phyloP scores from a whole-genome alignment of 208 protist species.

The Leishmania guyanensis region DNA sequence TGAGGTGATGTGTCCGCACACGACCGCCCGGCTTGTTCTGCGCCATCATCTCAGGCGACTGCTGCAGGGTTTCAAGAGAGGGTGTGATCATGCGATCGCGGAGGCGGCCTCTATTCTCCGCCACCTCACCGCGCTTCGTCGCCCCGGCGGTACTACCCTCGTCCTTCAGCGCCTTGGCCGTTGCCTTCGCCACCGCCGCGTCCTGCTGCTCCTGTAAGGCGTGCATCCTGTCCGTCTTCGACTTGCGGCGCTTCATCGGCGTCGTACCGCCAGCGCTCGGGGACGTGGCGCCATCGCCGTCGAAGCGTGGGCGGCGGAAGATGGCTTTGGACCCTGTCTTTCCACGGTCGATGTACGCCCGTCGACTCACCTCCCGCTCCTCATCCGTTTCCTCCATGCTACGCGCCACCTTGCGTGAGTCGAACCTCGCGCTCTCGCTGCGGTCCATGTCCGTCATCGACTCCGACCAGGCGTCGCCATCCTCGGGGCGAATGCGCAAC shows the following conservation, averaged over 20 bases:
- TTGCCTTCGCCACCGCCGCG: conserved; percentile 41
- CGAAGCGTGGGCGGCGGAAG: conserved; percentile 65
- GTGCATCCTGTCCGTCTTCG: conserved; percentile 66
- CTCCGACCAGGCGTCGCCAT: conserved; percentile 56
- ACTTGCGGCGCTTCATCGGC: conserved; percentile 61
- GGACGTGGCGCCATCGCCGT: conserved; percentile 28
- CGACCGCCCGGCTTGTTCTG: conserved; percentile 36
- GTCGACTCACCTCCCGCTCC: conserved; percentile 79
- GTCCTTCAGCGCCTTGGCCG: conserved; percentile 37
- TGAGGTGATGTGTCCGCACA: conserved; percentile 46
- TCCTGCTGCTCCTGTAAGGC: conserved; percentile 82
- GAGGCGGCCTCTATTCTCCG: conserved; percentile 36
- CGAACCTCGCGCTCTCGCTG: conserved; percentile 63
- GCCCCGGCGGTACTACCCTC: conserved; percentile 20
- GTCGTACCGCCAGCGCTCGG: conserved; percentile 23
- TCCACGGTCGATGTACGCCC: conserved; percentile 88
- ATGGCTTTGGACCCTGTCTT: conserved; percentile 80
- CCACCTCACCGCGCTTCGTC: conserved; percentile 66
- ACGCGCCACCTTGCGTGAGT: conserved; percentile 58
- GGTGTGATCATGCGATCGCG: conserved; percentile 62
- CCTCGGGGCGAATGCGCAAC: conserved; percentile 47
- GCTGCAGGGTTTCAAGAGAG: conserved; percentile 60
- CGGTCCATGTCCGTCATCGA: conserved; percentile 79
- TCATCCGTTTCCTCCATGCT: conserved; percentile 89
- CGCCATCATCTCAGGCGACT: conserved; percentile 52